These are phyloP conservation scores for Venturia oleaginea DNA, from an alignment of 2,329 filamentous ascomycete genomes.

Conservation along the genomic window DNA sequence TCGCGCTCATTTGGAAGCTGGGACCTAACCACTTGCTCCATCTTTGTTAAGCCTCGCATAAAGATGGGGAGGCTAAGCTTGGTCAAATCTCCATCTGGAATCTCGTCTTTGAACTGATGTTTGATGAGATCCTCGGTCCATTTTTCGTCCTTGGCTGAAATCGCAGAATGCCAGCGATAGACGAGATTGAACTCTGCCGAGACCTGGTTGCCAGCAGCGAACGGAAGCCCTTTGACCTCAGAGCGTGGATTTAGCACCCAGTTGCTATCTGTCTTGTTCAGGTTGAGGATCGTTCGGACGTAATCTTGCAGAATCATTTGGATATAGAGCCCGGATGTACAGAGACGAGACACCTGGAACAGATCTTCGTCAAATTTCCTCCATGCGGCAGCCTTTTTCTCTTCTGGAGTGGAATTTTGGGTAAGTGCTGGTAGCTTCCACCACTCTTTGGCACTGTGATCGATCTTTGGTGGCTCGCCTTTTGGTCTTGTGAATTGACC, in stretches of 20 bases:
- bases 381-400: slow-evolving; percentile 18
- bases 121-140: slow-evolving; percentile 58
- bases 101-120: slow-evolving; percentile 35
- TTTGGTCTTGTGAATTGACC: slow-evolving; percentile 63
- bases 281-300: slow-evolving; percentile 44
- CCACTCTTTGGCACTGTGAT: slow-evolving; percentile 17
- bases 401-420: not conserved
- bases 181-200: slow-evolving; percentile 84
- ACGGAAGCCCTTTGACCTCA: slow-evolving; percentile 55
- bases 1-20: slow-evolving; percentile 57
- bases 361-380: slow-evolving; percentile 37
- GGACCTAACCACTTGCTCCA: slow-evolving; percentile 42
- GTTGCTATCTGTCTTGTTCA: slow-evolving; percentile 62
- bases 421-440: slow-evolving; percentile 1
- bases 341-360: slow-evolving; percentile 43
- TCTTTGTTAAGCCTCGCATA: slow-evolving; percentile 41
- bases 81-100: slow-evolving; percentile 21
- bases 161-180: slow-evolving; percentile 80
- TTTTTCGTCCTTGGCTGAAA: slow-evolving; percentile 64
- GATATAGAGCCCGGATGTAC: slow-evolving; percentile 45
- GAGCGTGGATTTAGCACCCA: slow-evolving; percentile 75
- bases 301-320: slow-evolving; percentile 47
- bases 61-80: not conserved
- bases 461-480: slow-evolving; percentile 19
- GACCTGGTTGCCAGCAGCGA: slow-evolving; percentile 71